phyloP scores from a whole-genome alignment of 2,329 filamentous ascomycete species.

The Colletotrichum cereale region DNA sequence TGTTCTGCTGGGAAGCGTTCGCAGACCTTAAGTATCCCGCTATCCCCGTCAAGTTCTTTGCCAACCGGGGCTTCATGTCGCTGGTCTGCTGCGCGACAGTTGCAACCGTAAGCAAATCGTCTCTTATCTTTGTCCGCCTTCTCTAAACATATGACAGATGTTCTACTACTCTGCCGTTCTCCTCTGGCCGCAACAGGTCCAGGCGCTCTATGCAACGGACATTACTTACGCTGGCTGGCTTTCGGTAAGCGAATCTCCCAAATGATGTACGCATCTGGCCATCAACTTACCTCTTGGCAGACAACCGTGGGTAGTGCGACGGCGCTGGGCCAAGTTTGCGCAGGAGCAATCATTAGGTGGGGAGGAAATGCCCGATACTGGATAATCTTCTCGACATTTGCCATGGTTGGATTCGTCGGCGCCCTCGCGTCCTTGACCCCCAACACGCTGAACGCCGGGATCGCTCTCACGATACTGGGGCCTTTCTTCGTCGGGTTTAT shows the following conservation, averaged over 20 bases:
- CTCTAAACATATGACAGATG: conserved; percentile 42
- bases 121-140: not conserved
- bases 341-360: conserved; percentile 49
- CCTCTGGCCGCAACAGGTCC: conserved; percentile 53
- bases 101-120: conserved; percentile 46
- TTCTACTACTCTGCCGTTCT: conserved; percentile 51
- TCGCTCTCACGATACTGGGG: conserved; percentile 52
- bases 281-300: conserved; percentile 29
- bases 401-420: conserved; percentile 53
- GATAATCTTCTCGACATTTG: conserved; percentile 53
- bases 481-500: conserved; percentile 54
- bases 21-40: conserved; percentile 52
- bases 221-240: conserved; percentile 53
- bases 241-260: conserved; percentile 41
- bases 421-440: conserved; percentile 51
- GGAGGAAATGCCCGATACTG: conserved; percentile 52
- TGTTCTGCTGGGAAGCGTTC: conserved; percentile 53
- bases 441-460: conserved; percentile 47
- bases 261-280: not conserved
- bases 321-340: conserved; percentile 50
- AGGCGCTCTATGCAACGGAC: conserved; percentile 50
- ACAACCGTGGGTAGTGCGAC: conserved; percentile 52
- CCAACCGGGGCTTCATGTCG: conserved; percentile 52
- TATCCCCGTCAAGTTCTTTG: conserved; percentile 53
- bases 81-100: conserved; percentile 52